Evolutionary conservation across 2,329 filamentous ascomycete species (phyloP), one percentile per base, ranked within the genome.

Genomic region (Exophiala xenobiotica): DNA sequence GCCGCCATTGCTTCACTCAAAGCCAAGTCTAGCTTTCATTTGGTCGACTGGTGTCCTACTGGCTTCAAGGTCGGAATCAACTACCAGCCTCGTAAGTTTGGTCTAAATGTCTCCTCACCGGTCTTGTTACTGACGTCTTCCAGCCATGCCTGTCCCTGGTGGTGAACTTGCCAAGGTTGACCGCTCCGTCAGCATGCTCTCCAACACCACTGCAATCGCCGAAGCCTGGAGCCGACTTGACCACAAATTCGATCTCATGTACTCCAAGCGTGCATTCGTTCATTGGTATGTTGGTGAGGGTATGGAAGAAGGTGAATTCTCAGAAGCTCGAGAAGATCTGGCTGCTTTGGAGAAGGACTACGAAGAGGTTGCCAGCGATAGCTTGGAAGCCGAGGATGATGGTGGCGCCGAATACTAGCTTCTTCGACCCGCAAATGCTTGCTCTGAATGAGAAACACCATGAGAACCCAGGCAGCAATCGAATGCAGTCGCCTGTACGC

Each of bases 301-400:
- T 74, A 93, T 93, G 88, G 88, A 93, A 76, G 88, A 93, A 71
- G 88, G 88, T 64, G 88, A 93, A 72, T 93, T 93, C 76, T 87
- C 85, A 58, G 88, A 93, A 73, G 88, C 88, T 56, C 85, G 88
- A 63, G 88, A 93, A 76, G 88, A 93, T 69, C 78, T 93, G 55
- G 88, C 88, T 57, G 88, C 88, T 41, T 78, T 93, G 26, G 88
- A 92, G 78, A 88, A 86, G 77, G 88, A 92, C 65, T 92, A 92
- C 68, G 87, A 90, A 72, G 88, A 91, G 78, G 87, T 91, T 62
- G 87, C 87, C 55, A 81, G 78, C 68, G 87, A 91, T 71, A 59
- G 53, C 46, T 16, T 85, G 62, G 76, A 80, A 12, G 82, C 82
- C 40, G 85, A 85, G 66, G 83, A 86, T 37, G 57, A 59, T 40